Conservation (phyloP, 768 basidiomycete genomes). For the Suillus plorans region DNA sequence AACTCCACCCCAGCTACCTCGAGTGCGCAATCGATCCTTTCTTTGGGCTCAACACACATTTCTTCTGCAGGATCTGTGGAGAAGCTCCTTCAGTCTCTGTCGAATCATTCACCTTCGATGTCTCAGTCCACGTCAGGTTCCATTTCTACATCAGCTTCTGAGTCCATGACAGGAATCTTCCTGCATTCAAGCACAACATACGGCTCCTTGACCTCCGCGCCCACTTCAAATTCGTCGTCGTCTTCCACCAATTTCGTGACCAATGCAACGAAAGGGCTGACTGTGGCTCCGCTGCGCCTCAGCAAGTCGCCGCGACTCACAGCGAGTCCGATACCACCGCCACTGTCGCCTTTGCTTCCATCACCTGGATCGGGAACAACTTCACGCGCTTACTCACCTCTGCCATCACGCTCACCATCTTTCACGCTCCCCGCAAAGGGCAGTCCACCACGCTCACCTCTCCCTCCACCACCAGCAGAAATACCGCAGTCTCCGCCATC, state of each 20-base stretch:
- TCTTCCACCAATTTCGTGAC: not conserved
- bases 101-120: not conserved
- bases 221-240: constrained; percentile 9
- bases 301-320: constrained; percentile 25
- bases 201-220: constrained; percentile 9
- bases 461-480: constrained; percentile 8
- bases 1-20: not conserved
- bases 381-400: constrained; percentile 23
- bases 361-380: constrained; percentile 12
- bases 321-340: constrained; percentile 14
- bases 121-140: constrained; percentile 3
- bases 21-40: constrained; percentile 1
- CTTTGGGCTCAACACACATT: not conserved
- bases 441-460: constrained; percentile 9
- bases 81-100: not conserved
- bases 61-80: constrained; percentile 1
- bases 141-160: constrained; percentile 17
- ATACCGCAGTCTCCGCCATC: constrained; percentile 11
- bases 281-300: constrained; percentile 25
- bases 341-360: constrained; percentile 13
- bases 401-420: constrained; percentile 21
- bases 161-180: constrained; percentile 14
- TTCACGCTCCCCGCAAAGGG: constrained; percentile 2
- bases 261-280: constrained; percentile 7
- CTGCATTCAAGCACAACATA: constrained; percentile 19